phyloP scores from a whole-genome alignment of 352 stramenopile genomes.

The Globisporangium takayamanum region DNA sequence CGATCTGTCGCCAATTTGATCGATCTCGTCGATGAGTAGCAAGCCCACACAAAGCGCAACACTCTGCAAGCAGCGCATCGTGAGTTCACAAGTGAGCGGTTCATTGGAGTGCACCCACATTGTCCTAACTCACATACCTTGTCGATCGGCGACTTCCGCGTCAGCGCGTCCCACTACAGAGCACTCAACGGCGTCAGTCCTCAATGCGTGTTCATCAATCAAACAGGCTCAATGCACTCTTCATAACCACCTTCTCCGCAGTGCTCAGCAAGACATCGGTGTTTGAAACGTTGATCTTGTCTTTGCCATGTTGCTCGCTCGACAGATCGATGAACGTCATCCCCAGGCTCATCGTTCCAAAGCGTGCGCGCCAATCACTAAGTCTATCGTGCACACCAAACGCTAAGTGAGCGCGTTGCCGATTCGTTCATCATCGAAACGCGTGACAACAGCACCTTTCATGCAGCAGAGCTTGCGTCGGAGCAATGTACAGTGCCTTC shows the following conservation, averaged over 20 bases:
- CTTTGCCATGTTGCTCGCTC: constrained; percentile 13
- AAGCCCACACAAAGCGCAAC: constrained; percentile 7
- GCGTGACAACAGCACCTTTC: constrained; percentile 21
- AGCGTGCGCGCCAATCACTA: constrained; percentile 29
- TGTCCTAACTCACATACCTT: constrained; percentile 8
- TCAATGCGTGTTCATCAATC: too few species aligned
- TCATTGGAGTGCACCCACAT: not conserved
- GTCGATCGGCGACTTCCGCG: constrained; percentile 9
- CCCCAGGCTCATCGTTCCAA: constrained; percentile 20
- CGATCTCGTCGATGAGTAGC: constrained; percentile 39
- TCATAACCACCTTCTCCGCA: constrained; percentile 29
- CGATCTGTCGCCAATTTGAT: constrained; percentile 30
- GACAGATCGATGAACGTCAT: constrained; percentile 38
- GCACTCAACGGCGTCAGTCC: not conserved
- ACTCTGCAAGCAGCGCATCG: constrained; percentile 4
- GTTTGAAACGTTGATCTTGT: not conserved
- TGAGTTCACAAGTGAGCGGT: not conserved
- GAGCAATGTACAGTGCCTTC: constrained; percentile 41
- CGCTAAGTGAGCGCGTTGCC: not conserved
- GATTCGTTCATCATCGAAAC: not conserved
- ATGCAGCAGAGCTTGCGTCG: constrained; percentile 38
- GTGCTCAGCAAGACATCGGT: constrained; percentile 34
- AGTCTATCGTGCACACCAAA: constrained; percentile 13
- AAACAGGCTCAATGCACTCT: not conserved
- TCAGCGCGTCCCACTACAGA: constrained; percentile 34